A percentile compares a stretch with the other conserved stretches of the same genome.
Evolutionary conservation across 2,329 filamentous ascomycete genomes (phyloP).

Genomic region (Ophiosphaerella narmari): DNA sequence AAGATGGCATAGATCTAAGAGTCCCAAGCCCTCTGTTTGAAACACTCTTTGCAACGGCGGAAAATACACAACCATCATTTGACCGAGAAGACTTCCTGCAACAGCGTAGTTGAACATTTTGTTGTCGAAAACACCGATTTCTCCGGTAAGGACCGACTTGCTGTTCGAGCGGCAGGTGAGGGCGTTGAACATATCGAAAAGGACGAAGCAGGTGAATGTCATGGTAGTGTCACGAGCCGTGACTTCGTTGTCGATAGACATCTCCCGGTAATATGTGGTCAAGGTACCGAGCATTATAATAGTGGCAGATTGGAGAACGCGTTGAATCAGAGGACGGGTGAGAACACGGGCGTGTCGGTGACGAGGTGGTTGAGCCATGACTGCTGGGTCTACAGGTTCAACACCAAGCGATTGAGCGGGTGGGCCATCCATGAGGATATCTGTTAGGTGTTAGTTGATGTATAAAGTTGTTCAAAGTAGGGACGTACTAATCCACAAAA

Average conservation of each 20-base stretch:
- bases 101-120: constrained; percentile 97
- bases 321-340: constrained; percentile 78
- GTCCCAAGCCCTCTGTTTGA: constrained; percentile 83
- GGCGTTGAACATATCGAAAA: constrained; percentile 99
- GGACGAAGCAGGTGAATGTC: constrained; percentile 98
- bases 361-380: constrained; percentile 90
- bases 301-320: constrained; percentile 83
- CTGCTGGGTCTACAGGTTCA: constrained; percentile 89
- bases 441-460: constrained; percentile 54
- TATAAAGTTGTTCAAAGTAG: neutral
- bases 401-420: constrained; percentile 96
- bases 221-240: constrained; percentile 96
- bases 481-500: constrained; percentile 95
- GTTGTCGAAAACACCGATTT: constrained; percentile 82
- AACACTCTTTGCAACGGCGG: constrained; percentile 93
- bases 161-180: constrained; percentile 88
- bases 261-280: constrained; percentile 87
- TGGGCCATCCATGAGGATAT: constrained; percentile 99
- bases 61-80: constrained; percentile 90
- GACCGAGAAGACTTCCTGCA: constrained; percentile 78
- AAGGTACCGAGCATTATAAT: constrained; percentile 95
- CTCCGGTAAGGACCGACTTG: constrained; percentile 86
- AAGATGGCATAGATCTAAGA: constrained; percentile 75
- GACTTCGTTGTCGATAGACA: constrained; percentile 80
- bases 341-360: constrained; percentile 86